Evolutionary conservation across 2,329 filamentous ascomycete genomes (phyloP), one percentile per base, ranked within the genome.

Genomic region (Thermothelomyces thermophilus): DNA sequence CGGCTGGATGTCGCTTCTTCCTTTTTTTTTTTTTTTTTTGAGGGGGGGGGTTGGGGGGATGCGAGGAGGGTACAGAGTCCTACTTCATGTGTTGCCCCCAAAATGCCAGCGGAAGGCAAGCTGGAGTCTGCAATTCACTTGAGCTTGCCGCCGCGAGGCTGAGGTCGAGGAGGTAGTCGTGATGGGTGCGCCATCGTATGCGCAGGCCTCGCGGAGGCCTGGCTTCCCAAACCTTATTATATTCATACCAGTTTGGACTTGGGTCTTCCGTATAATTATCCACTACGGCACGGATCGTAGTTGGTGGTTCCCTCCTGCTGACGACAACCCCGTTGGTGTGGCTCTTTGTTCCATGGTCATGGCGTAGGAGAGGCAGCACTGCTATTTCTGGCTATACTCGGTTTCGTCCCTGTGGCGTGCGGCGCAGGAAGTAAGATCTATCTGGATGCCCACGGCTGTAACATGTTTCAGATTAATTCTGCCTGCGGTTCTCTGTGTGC

Each of bases 401-500:
- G 28, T n/a, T 17, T n/a, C 17, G 5, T 30, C 16, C 31, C n/a
- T 6, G 13, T 39, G 30, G 19, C 11, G 7, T 16, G 14, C 24
- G 35, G 36, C 36, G 26, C 36, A 19, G 13, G 20, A 45, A 19
- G 4, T 3, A 28, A 35, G 26, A n/a, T 19, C 31, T 11, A 31
- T 20, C 10, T 30, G 34, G 13, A 22, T 3, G 16, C 33, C 24
- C 4, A 11, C 8, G 43, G 37, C 37, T 46, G 49, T 37, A 30
- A 26, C 35, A 24, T 51, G 50, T 51, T 51, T 51, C 40, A 51
- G 33, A 14, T 11, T 35, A 9, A 28, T 44, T 44, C 40, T 44
- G 40, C 40, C 50, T 47, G 19, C n/a, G 39, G 28, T 26, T 37
- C 40, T 22, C 26, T 44, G 26, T 8, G 13, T 13, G 19, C 33